Evolutionary conservation across 1,139 yeast genomes (phyloP).

Genomic region (Pichia kudriavzevii): DNA sequence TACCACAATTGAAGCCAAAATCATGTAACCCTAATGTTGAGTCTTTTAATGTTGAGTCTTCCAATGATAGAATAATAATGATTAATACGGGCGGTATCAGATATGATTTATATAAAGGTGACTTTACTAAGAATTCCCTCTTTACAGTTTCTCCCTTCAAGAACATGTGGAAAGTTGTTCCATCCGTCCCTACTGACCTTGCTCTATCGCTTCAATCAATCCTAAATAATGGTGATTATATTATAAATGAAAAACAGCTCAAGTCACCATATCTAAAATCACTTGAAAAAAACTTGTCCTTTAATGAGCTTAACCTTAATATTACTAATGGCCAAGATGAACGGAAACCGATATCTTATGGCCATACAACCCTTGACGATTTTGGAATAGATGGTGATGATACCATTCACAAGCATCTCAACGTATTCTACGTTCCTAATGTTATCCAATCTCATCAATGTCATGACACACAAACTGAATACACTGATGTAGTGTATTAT

Average conservation of each 20-base stretch:
- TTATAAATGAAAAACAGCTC: constrained; percentile 24
- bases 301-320: too few relatives aligned
- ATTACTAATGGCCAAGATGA: not conserved
- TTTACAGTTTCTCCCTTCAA: constrained; percentile 82
- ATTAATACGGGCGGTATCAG: constrained; percentile 87
- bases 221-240: constrained; percentile 45
- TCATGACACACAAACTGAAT: constrained; percentile 22
- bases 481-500: constrained; percentile 68
- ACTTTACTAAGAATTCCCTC: constrained; percentile 72
- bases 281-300: too few relatives aligned
- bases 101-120: constrained; percentile 81
- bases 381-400: constrained; percentile 85
- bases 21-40: constrained; percentile 20
- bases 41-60: constrained; percentile 6
- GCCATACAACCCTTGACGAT: constrained; percentile 80
- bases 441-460: constrained; percentile 44
- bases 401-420: constrained; percentile 62
- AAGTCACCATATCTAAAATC: constrained; percentile 23
- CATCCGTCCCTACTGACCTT: constrained; percentile 40
- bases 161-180: constrained; percentile 64
- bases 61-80: constrained; percentile 52
- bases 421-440: constrained; percentile 60
- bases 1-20: constrained; percentile 46
- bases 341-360: constrained; percentile 31
- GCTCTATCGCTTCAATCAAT: constrained; percentile 42